These are phyloP conservation scores for Fusarium denticulatum DNA, from an alignment of 2,329 filamentous ascomycete genomes.

Conservation along the genomic window DNA sequence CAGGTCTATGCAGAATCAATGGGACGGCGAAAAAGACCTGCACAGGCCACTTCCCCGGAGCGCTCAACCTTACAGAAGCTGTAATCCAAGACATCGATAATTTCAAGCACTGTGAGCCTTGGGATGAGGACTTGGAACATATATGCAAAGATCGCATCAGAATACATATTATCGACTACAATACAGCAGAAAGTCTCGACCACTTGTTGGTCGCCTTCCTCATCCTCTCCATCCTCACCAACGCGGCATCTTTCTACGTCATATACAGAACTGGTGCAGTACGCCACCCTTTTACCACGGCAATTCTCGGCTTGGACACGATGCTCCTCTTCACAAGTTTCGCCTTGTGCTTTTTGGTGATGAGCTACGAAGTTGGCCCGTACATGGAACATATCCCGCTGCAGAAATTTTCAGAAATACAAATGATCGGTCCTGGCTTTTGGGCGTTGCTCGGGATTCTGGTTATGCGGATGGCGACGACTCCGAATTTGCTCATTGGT, in stretches of 20 bases:
- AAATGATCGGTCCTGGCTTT: conserved; percentile 30
- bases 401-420: conserved; percentile 23
- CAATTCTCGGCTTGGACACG: conserved; percentile 13
- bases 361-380: conserved; percentile 34
- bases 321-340: conserved; percentile 30
- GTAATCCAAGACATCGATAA: conserved; percentile 19
- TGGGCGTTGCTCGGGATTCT: conserved; percentile 35
- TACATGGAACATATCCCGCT: conserved; percentile 9
- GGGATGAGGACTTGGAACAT: neutral
- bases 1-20: conserved; percentile 23
- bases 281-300: neutral
- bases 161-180: conserved; percentile 10
- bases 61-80: conserved; percentile 30
- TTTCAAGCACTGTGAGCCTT: neutral
- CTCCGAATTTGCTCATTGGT: neutral
- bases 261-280: neutral
- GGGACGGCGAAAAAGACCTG: conserved; percentile 8
- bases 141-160: conserved; percentile 16
- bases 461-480: conserved; percentile 17
- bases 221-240: conserved; percentile 23
- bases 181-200: conserved; percentile 8
- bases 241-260: conserved; percentile 17
- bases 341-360: conserved; percentile 28
- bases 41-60: conserved; percentile 17
- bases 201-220: conserved; percentile 23